Evolutionary conservation across 2,329 filamentous ascomycete species (phyloP).

Genomic region (Aspergillus tubingensis): DNA sequence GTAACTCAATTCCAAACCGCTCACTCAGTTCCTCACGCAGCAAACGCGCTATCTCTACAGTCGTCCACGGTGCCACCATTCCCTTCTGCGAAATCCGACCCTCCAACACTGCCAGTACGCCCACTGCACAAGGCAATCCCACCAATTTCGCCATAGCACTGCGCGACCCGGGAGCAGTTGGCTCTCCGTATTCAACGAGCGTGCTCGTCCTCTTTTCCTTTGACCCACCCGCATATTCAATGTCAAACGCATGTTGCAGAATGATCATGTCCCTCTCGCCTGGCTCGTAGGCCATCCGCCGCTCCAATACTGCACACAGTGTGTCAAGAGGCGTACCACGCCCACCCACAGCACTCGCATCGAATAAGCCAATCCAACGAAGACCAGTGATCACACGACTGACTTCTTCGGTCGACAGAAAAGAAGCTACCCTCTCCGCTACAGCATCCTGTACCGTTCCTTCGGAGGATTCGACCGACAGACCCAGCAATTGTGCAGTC

Average conservation of each 20-base stretch:
- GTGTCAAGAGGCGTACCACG: constrained; percentile 3
- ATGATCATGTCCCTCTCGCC: constrained; percentile 10
- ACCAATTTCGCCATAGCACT: constrained; percentile 3
- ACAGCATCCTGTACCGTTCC: not conserved
- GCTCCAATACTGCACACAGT: constrained; percentile 3
- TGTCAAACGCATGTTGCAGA: constrained; percentile 3
- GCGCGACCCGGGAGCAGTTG: not conserved
- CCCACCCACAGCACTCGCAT: not conserved
- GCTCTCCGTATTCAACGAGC: not conserved
- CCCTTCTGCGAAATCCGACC: not conserved
- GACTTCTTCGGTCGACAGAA: not conserved
- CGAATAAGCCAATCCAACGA: not conserved
- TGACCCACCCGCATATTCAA: not conserved
- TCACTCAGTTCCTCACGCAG: not conserved
- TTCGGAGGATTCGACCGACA: not conserved
- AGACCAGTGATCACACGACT: not conserved
- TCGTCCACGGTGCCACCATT: constrained; percentile 2
- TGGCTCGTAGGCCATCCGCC: constrained; percentile 3
- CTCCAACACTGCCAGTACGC: constrained; percentile 2
- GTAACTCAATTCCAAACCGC: not conserved
- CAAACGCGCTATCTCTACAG: not conserved
- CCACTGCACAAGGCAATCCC: constrained; percentile 4
- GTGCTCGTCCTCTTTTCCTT: not conserved
- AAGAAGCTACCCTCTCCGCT: not conserved
- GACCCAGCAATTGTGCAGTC: not conserved